Conservation (phyloP, 2,329 filamentous ascomycete genomes). For the Stemphylium beticola region DNA sequence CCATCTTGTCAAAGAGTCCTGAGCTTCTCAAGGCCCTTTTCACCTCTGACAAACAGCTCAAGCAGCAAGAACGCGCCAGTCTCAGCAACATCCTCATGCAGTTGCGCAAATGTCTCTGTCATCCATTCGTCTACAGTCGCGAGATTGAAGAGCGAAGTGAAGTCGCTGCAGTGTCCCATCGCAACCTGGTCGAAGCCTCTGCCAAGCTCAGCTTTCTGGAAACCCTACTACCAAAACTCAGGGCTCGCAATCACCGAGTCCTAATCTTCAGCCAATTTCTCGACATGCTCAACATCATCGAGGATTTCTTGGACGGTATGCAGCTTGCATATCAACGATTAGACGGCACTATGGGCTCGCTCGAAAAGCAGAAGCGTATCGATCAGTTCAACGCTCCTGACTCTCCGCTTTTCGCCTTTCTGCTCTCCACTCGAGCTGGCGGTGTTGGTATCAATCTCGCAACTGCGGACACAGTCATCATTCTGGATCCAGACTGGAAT, state of each 20-base stretch:
- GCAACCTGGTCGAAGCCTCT: constrained; percentile 88
- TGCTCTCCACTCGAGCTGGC: constrained; percentile 91
- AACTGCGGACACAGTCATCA: constrained; percentile 96
- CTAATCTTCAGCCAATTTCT: constrained; percentile 97
- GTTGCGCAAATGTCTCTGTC: constrained; percentile 89
- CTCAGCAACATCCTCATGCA: constrained; percentile 96
- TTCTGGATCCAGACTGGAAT: constrained; percentile 96
- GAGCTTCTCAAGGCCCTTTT: constrained; percentile 89
- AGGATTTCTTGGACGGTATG: constrained; percentile 85
- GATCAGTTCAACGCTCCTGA: constrained; percentile 89
- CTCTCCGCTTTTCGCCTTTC: constrained; percentile 84
- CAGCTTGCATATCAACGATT: constrained; percentile 77
- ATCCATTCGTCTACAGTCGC: constrained; percentile 92
- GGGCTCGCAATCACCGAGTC: constrained; percentile 84
- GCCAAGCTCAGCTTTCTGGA: constrained; percentile 86
- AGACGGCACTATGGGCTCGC: constrained; percentile 79
- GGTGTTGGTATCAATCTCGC: constrained; percentile 98
- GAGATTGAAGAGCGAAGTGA: constrained; percentile 84
- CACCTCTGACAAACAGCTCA: constrained; percentile 64
- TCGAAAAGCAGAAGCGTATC: constrained; percentile 93
- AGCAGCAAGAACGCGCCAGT: constrained; percentile 74
- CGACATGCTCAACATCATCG: constrained; percentile 81
- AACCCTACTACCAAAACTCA: constrained; percentile 84
- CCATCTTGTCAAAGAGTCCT: constrained; percentile 88
- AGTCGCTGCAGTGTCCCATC: constrained; percentile 67